phyloP scores from a whole-genome alignment of 73 alveolate genomes.

The Symbiodinium natans region DNA sequence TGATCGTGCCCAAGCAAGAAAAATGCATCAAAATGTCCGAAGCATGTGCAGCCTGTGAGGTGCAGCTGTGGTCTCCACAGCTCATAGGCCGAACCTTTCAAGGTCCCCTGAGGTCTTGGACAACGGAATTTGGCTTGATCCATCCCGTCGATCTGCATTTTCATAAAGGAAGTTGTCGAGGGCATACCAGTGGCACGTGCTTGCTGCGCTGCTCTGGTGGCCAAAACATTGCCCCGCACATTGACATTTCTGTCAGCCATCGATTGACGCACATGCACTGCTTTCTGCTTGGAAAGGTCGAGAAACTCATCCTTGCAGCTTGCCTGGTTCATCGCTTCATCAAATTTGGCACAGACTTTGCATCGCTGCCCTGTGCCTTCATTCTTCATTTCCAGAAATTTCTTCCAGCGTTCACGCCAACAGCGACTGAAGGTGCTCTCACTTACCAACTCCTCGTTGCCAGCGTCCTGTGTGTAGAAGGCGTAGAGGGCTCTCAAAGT shows the following conservation, averaged over 20 bases:
- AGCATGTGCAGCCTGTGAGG: not conserved
- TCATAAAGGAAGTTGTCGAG: not conserved
- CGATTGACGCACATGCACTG: too few relatives aligned
- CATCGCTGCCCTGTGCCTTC: not conserved
- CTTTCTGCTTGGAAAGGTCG: too few relatives aligned
- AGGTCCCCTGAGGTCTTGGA: not conserved
- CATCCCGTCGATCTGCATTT: not conserved
- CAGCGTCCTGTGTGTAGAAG: not conserved
- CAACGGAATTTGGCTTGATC: not conserved
- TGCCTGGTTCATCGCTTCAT: not conserved
- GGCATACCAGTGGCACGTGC: not conserved
- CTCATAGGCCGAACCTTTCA: too few relatives aligned
- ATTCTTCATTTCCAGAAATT: not conserved
- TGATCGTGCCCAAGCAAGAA: not conserved
- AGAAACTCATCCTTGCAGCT: too few relatives aligned
- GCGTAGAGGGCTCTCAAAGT: not conserved
- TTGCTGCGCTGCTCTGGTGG: not conserved
- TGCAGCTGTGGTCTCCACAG: not conserved
- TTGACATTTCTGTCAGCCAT: not conserved
- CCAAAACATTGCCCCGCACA: not conserved
- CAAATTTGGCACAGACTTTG: not conserved
- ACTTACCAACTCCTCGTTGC: not conserved
- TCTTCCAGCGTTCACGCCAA: not conserved
- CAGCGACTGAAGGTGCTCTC: not conserved
- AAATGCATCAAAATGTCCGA: not conserved